These are phyloP conservation scores for Keqinozyma sinolaborantium DNA, from an alignment of 1,139 yeast species.

Conservation along the genomic window DNA sequence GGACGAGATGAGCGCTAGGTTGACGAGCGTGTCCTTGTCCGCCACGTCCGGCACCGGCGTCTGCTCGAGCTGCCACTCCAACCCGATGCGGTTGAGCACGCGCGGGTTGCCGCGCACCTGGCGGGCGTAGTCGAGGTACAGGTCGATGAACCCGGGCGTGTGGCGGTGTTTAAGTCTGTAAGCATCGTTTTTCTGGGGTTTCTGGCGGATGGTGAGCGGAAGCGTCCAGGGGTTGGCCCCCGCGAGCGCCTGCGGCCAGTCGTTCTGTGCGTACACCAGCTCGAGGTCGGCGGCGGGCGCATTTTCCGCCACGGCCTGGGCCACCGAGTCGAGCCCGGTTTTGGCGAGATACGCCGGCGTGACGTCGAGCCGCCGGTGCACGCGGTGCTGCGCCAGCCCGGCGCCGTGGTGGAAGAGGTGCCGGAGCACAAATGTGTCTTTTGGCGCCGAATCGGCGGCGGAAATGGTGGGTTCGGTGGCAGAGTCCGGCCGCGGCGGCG, in stretches of 20 bases:
- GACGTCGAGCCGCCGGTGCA: constrained; percentile 46
- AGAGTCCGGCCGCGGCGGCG: too few species aligned
- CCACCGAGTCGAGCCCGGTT: constrained; percentile 7
- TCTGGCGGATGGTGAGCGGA: constrained; percentile 22
- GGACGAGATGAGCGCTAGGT: constrained; percentile 82
- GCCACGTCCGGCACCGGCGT: constrained; percentile 67
- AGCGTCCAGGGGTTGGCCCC: constrained; percentile 44
- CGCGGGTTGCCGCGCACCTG: constrained; percentile 40
- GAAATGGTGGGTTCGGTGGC: too few species aligned
- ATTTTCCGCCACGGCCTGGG: constrained; percentile 2
- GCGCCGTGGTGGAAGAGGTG: constrained; percentile 56
- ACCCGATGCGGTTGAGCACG: constrained; percentile 33
- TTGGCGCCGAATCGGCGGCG: too few species aligned
- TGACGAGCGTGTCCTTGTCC: constrained; percentile 68
- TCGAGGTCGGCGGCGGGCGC: constrained; percentile 18
- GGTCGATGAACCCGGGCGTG: constrained; percentile 61
- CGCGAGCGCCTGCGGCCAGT: constrained; percentile 37
- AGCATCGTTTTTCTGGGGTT: constrained; percentile 20
- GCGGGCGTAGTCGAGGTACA: constrained; percentile 59
- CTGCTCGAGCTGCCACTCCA: constrained; percentile 55
- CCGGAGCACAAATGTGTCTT: constrained; percentile 26
- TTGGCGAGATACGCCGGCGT: constrained; percentile 19
- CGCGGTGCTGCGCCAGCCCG: constrained; percentile 25
- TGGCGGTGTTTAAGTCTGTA: constrained; percentile 54
- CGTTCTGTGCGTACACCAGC: constrained; percentile 22